phyloP scores from a whole-genome alignment of 2,329 filamentous ascomycete genomes.

The Tothia fuscella region DNA sequence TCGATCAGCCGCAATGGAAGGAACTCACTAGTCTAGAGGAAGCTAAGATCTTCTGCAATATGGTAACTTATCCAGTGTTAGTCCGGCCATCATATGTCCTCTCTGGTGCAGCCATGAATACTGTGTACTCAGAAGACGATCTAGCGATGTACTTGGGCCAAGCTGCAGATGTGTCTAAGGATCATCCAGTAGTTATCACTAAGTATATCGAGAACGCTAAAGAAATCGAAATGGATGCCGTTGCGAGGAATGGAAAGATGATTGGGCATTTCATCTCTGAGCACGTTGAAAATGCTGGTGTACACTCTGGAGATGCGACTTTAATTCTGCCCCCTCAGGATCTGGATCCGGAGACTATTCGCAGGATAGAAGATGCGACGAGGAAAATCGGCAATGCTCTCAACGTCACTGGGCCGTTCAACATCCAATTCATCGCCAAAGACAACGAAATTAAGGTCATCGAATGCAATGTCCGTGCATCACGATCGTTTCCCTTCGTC shows the following conservation, averaged over 20 bases:
- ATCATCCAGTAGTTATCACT: conserved; percentile 95
- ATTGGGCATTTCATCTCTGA: conserved; percentile 96
- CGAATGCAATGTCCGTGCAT: conserved; percentile 95
- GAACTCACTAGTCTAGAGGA: conserved; percentile 92
- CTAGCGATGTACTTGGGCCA: conserved; percentile 79
- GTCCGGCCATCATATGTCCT: conserved; percentile 95
- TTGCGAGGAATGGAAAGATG: conserved; percentile 78
- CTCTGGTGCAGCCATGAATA: conserved; percentile 98
- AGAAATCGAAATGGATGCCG: conserved; percentile 99
- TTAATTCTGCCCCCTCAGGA: conserved; percentile 92
- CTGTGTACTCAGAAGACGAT: conserved; percentile 91
- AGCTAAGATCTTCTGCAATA: conserved; percentile 73
- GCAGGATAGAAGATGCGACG: conserved; percentile 86
- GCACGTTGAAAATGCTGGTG: conserved; percentile 96
- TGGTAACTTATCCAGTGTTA: conserved; percentile 83
- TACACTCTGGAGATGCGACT: conserved; percentile 95
- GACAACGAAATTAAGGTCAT: conserved; percentile 99
- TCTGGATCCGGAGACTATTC: conserved; percentile 75
- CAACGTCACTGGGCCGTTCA: conserved; percentile 93
- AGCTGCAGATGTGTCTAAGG: conserved; percentile 83
- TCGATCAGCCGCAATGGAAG: conserved; percentile 97
- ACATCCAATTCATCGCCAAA: conserved; percentile 99
- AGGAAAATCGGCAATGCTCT: conserved; percentile 88
- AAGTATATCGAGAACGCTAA: conserved; percentile 99
- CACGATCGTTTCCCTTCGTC: conserved; percentile 93